A percentile compares a stretch with the other conserved stretches of the same genome.
These are phyloP conservation scores for Chlamydomonas eustigma DNA, from an alignment of 139 green algal species.

Conservation along the genomic window DNA sequence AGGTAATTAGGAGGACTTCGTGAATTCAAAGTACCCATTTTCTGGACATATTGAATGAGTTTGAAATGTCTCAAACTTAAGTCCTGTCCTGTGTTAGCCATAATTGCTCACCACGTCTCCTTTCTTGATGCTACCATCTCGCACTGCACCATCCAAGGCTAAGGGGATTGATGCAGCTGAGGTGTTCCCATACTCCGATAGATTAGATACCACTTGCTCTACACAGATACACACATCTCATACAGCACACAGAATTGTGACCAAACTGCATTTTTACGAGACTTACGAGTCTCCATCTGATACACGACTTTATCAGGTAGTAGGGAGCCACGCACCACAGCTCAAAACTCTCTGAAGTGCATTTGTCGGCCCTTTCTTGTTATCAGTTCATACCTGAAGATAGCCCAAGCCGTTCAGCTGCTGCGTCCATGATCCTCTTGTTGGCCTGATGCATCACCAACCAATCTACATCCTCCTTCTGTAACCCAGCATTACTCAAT, in stretches of 20 bases:
- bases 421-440: conserved; percentile 90
- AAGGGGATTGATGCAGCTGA: conserved; percentile 92
- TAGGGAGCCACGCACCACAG: conserved; percentile 21
- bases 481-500: conserved; percentile 66
- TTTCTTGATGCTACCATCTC: conserved; percentile 53
- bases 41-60: background rate
- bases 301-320: background rate
- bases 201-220: conserved; percentile 37
- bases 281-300: background rate
- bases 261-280: background rate
- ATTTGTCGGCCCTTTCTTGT: background rate
- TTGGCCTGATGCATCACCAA: conserved; percentile 95
- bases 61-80: background rate
- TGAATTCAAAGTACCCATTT: background rate
- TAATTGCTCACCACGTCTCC: conserved; percentile 37
- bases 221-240: too few species aligned
- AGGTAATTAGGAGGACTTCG: background rate
- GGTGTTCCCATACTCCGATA: conserved; percentile 94
- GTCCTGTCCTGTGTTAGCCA: background rate
- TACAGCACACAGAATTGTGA: too few species aligned
- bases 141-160: conserved; percentile 91
- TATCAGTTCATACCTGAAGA: conserved; percentile 17
- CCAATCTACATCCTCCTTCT: conserved; percentile 74
- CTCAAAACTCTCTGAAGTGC: conserved; percentile 41
- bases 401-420: conserved; percentile 78